Base-by-base conservation (phyloP, 441 rosid species). In the Dalechampia spathulata region DNA sequence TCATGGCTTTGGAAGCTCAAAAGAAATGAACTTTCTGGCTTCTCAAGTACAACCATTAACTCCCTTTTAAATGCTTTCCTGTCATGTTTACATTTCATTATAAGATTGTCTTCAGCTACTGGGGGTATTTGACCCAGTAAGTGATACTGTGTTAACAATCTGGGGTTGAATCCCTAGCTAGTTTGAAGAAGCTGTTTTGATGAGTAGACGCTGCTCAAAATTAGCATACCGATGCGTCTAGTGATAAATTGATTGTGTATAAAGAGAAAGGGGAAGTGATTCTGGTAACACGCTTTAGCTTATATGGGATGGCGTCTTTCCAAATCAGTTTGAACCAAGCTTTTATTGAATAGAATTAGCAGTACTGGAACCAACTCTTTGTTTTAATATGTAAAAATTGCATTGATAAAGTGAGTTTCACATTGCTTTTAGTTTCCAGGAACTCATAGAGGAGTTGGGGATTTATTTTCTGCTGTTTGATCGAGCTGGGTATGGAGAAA, bases 1-100 rank as follows among this genome's bases (percentile, higher is more conserved):
- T 64, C 96, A 90, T 66, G 97, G 97, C 23, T 90, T 90, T 72
- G 94, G 87, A 53, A 85, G 94, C 82, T 85, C 98, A 46, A 90
- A 87, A 69, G 90, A 83, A 20, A 85, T 85, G 90, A 77, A 65
- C 60, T 83, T 90, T 66, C 72, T 72, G 19, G 86, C 78, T 5
- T 70, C 97, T 26, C 78, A 80, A 60, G 97, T 87, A 40, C 34
- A 41, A 19, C 44, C n/a, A 9, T 49, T 5, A 41, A 50, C 63
- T 49, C 50, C 8, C 34, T 30, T 30, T 8, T 30, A n/a, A n/a
- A n/a, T n/a, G 5, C 34, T 3, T 30, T 8, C 4, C 8, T 30
- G 8, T 30, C 4, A 30, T 30, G 34, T 3, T 30, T 8, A 3
- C 4, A 30, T 30, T 30, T 30, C 8, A 30, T 30, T 30, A 3